These are phyloP conservation scores for Yamadazyma scolyti DNA, from an alignment of 805 yeast genomes.

Conservation along the genomic window DNA sequence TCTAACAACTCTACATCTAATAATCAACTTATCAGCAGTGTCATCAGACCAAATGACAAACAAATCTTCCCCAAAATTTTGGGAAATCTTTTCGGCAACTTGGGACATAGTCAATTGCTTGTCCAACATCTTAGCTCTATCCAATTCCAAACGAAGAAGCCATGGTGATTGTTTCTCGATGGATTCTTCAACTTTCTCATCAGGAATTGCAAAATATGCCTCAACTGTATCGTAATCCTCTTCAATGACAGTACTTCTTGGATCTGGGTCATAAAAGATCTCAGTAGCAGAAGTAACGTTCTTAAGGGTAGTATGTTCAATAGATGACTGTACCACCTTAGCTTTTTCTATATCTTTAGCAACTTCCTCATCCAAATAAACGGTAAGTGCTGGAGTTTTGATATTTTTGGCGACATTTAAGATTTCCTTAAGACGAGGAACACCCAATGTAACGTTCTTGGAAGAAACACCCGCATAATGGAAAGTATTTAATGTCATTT, in stretches of 20 bases:
- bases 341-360: constrained; percentile 92
- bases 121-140: constrained; percentile 98
- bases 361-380: constrained; percentile 76
- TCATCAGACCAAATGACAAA: constrained; percentile 99
- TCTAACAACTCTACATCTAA: constrained; percentile 97
- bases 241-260: constrained; percentile 91
- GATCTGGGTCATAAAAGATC: constrained; percentile 97
- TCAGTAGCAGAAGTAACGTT: constrained; percentile 97
- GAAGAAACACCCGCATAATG: constrained; percentile 98
- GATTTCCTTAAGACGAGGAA: constrained; percentile 97
- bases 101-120: constrained; percentile 97
- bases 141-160: constrained; percentile 93
- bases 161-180: constrained; percentile 96
- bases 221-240: constrained; percentile 97
- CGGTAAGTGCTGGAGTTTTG: constrained; percentile 98
- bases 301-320: constrained; percentile 91
- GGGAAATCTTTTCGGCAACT: constrained; percentile 93
- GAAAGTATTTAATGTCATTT: constrained; percentile 96
- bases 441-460: constrained; percentile 94
- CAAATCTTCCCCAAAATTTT: constrained; percentile 89
- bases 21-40: constrained; percentile 92
- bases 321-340: constrained; percentile 91
- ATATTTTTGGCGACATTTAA: constrained; percentile 96
- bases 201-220: constrained; percentile 95
- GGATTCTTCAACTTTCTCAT: constrained; percentile 93